Evolutionary conservation across 1,139 yeast genomes (phyloP).

Genomic region (Pichia sp.): DNA sequence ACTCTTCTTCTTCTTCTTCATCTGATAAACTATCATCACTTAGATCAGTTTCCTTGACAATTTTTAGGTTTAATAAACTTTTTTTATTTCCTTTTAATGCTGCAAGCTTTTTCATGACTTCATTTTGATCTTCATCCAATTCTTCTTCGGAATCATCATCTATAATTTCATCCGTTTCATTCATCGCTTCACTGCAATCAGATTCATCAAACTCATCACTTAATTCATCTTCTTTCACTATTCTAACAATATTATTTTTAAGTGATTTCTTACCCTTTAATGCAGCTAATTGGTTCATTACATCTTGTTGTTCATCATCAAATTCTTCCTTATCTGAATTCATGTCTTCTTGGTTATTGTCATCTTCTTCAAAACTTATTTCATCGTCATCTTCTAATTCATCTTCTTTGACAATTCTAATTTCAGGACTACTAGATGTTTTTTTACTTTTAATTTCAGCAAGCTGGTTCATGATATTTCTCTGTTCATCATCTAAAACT

Average conservation of each 20-base stretch:
- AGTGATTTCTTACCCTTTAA: constrained; percentile 12
- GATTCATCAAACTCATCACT: constrained; percentile 16
- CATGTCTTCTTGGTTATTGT: constrained; percentile 1
- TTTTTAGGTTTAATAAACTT: neutral
- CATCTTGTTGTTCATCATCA: constrained; percentile 17
- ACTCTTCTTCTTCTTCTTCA: neutral
- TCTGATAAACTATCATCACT: neutral
- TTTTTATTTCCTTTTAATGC: neutral
- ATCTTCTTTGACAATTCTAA: constrained; percentile 22
- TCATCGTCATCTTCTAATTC: constrained; percentile 17
- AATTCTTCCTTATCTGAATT: constrained; percentile 8
- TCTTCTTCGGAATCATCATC: neutral
- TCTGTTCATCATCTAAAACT: constrained; percentile 9
- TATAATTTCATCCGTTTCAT: neutral
- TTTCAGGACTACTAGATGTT: constrained; percentile 13
- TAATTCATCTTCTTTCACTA: constrained; percentile 23
- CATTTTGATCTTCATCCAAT: neutral
- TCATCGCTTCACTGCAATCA: neutral
- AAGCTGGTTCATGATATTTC: constrained; percentile 15
- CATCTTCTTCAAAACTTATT: constrained; percentile 26
- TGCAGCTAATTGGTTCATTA: constrained; percentile 13
- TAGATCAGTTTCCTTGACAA: neutral
- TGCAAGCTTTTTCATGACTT: neutral
- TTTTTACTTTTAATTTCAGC: constrained; percentile 13
- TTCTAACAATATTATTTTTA: constrained; percentile 12